Conservation (phyloP, 768 basidiomycete genomes). For the Asterophora parasitica region DNA sequence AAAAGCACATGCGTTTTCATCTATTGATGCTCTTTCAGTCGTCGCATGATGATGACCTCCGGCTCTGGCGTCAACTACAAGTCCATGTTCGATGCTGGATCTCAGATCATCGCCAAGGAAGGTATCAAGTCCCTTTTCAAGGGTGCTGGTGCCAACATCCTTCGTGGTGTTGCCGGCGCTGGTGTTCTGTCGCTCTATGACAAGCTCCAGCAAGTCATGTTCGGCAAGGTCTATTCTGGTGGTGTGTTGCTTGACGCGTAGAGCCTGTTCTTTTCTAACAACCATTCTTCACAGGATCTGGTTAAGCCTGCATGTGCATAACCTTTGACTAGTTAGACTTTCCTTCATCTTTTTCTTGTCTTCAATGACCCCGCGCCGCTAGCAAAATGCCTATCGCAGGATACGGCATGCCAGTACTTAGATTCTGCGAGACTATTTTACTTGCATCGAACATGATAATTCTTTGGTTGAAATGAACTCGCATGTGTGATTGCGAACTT, state of each 20-base stretch:
- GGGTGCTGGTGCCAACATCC: constrained; percentile 94
- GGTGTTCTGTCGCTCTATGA: constrained; percentile 99
- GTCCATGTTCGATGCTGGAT: constrained; percentile 96
- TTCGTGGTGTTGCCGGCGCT: constrained; percentile 99
- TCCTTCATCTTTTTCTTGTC: constrained; percentile 25
- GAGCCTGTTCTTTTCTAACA: neutral
- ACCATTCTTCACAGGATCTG: constrained; percentile 33
- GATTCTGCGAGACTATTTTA: neutral
- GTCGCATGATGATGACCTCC: constrained; percentile 99
- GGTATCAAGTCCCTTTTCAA: constrained; percentile 96
- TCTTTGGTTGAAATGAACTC: neutral
- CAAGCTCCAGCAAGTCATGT: constrained; percentile 93
- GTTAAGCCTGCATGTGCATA: constrained; percentile 32
- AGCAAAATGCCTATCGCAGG: constrained; percentile 29
- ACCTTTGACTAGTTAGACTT: constrained; percentile 29
- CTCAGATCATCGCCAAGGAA: constrained; percentile 92
- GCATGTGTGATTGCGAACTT: no score
- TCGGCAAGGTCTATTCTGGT: constrained; percentile 99
- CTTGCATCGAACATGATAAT: neutral
- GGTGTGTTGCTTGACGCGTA: constrained; percentile 39
- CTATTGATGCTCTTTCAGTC: constrained; percentile 46
- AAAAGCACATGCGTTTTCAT: neutral
- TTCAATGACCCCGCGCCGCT: constrained; percentile 35
- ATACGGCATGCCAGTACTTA: constrained; percentile 4
- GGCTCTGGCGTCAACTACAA: constrained; percentile 96